Evolutionary conservation across 2,329 filamentous ascomycete species (phyloP).

Genomic region (Fusarium camptoceras): DNA sequence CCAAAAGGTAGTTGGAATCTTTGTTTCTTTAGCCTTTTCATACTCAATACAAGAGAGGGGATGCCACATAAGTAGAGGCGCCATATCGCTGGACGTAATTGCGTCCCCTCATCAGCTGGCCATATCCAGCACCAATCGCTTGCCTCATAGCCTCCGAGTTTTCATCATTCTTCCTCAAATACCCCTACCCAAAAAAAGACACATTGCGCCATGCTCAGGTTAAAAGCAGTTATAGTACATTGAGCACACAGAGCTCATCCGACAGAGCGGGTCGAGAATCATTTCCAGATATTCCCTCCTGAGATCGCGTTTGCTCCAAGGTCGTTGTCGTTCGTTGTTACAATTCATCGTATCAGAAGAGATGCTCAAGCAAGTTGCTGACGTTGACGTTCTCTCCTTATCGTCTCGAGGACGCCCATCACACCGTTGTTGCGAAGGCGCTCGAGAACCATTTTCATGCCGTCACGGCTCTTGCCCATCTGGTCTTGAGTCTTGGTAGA

Average conservation of each 20-base stretch:
- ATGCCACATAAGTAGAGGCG: slow-evolving; percentile 51
- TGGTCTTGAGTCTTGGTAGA: slow-evolving; percentile 82
- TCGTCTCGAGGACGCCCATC: slow-evolving; percentile 68
- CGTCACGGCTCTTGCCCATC: slow-evolving; percentile 82
- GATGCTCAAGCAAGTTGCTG: slow-evolving; percentile 46
- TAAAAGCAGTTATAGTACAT: slow-evolving; percentile 47
- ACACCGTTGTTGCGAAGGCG: slow-evolving; percentile 70
- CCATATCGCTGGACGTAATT: slow-evolving; percentile 43
- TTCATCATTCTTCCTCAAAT: slow-evolving; percentile 23
- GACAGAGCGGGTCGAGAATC: slow-evolving; percentile 22
- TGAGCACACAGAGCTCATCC: slow-evolving; percentile 46
- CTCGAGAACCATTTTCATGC: slow-evolving; percentile 85
- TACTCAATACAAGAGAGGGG: slow-evolving; percentile 55
- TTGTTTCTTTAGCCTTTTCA: slow-evolving; percentile 36
- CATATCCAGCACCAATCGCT: slow-evolving; percentile 18
- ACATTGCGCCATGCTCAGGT: slow-evolving; percentile 53
- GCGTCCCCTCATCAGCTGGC: slow-evolving; percentile 24
- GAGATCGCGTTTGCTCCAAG: slow-evolving; percentile 33
- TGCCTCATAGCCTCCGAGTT: slow-evolving; percentile 17
- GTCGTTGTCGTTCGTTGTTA: slow-evolving; percentile 45
- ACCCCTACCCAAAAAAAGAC: slow-evolving; percentile 43
- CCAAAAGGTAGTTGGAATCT: not conserved
- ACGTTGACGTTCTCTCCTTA: slow-evolving; percentile 59
- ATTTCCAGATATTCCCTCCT: slow-evolving; percentile 17
- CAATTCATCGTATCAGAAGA: slow-evolving; percentile 32